phyloP scores from a whole-genome alignment of 2,329 filamentous ascomycete genomes.

The Colletotrichum godetiae region DNA sequence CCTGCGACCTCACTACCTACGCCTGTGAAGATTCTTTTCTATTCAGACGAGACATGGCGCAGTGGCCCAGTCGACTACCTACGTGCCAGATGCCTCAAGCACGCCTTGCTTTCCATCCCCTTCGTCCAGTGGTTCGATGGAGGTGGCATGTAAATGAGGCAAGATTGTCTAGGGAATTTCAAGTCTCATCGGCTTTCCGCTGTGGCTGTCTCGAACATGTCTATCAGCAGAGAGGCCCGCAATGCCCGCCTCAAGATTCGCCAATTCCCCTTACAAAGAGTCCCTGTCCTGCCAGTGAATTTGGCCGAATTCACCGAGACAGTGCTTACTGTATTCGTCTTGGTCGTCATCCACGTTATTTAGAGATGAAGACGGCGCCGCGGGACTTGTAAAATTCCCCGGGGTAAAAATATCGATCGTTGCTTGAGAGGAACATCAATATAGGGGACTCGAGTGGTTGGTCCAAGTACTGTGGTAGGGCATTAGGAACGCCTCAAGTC shows the following conservation, averaged over 20 bases:
- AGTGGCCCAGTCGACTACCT: conserved; percentile 2
- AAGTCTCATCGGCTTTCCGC: conserved; percentile 3
- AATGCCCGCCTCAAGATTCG: conserved; percentile 5
- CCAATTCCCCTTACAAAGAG: not conserved
- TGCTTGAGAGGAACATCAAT: not conserved
- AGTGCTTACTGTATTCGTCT: conserved; percentile 19
- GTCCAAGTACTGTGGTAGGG: conserved; percentile 20
- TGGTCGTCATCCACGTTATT: conserved; percentile 4
- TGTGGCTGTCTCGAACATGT: conserved; percentile 25
- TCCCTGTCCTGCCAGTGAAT: conserved; percentile 4
- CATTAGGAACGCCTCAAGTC: conserved; percentile 8
- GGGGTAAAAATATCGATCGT: conserved; percentile 4
- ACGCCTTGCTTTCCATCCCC: not conserved
- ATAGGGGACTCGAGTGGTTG: not conserved
- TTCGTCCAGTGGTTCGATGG: not conserved
- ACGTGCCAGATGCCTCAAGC: not conserved
- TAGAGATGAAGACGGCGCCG: not conserved
- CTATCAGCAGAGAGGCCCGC: not conserved
- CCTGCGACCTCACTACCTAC: not conserved
- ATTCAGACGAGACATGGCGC: conserved; percentile 26
- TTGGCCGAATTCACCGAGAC: conserved; percentile 32
- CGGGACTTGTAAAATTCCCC: not conserved
- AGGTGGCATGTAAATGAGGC: conserved; percentile 21
- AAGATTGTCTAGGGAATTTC: conserved; percentile 4
- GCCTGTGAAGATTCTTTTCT: conserved; percentile 1